Conservation (phyloP, 2,329 filamentous ascomycete genomes). For the Trichoderma breve region DNA sequence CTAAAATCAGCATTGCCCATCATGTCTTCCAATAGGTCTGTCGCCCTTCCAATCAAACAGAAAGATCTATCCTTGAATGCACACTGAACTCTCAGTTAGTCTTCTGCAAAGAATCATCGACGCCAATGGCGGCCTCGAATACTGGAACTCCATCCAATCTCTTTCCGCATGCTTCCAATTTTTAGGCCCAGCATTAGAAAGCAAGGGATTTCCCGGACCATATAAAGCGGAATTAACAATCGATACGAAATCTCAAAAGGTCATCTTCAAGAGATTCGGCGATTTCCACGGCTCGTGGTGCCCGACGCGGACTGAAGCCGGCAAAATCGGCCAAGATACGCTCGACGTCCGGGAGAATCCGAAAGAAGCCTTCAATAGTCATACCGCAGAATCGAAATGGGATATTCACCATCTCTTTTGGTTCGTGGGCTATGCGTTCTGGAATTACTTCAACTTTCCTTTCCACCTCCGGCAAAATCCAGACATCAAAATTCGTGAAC, state of each 20-base stretch:
- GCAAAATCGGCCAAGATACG: background rate
- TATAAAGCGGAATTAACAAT: background rate
- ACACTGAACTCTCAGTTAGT: background rate
- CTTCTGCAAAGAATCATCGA: background rate
- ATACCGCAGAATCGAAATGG: background rate
- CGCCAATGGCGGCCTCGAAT: background rate
- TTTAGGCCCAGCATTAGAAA: background rate
- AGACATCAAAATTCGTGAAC: background rate
- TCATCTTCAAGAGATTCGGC: background rate
- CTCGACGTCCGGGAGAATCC: background rate
- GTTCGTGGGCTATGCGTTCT: background rate
- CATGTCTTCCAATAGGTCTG: background rate
- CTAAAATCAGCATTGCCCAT: background rate
- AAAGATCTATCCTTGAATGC: background rate
- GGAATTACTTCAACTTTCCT: constrained; percentile 4
- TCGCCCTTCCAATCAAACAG: background rate
- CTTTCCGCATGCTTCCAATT: background rate
- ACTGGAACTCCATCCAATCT: background rate
- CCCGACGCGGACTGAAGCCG: background rate
- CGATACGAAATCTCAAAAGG: background rate
- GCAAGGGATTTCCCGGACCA: background rate
- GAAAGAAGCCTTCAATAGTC: background rate
- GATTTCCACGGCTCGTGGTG: background rate
- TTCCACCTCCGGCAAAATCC: background rate
- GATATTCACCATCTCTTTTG: background rate